Base-by-base conservation (phyloP, 148 eudicot species). In the Amaranthus palmeri region DNA sequence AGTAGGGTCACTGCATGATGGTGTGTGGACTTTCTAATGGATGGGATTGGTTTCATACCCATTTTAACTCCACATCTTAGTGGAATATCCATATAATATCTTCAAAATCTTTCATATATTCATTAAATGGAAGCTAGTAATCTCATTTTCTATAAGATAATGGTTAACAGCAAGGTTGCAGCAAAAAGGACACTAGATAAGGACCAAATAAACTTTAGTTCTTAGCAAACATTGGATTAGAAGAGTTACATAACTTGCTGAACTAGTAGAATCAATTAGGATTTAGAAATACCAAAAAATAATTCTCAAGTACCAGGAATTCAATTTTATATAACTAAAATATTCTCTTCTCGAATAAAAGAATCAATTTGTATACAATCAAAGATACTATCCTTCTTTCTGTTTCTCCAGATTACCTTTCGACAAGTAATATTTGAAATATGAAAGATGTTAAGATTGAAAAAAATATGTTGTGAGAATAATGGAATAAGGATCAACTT, bases 401-500 rank as follows among this genome's bases (percentile, higher is more conserved):
- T 25, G 36, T 25, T 25, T 25, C 36, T 25, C 36, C 36, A 25
- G 2, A 25, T 25, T 25, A 25, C 36, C 36, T 25, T 25, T 25
- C 36, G 47, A 65, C 69, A 53, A 65, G 54, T 65, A n/a, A 65
- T 6, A 46, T 46, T 47, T 9, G 77, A 73, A 63, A 66, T 46
- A 13, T 36, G 64, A 62, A 67, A 77, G 72, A 44, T 68, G 67
- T 61, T 51, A 67, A 44, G 68, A 51, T 54, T 53, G 57, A 67
- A 78, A 61, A 54, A 65, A 78, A 46, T 58, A 73, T 55, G 48
- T 60, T 61, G 25, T 73, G 64, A 68, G 59, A 68, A 68, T 49
- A 62, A 14, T 72, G 57, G 61, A 25, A 70, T 25, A 53, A 51
- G 54, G 72, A 72, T 68, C 74, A 67, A 63, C 64, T 59, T 55